Base-by-base conservation (phyloP, 2,329 filamentous ascomycete species). In the Hypoxylon sp. region DNA sequence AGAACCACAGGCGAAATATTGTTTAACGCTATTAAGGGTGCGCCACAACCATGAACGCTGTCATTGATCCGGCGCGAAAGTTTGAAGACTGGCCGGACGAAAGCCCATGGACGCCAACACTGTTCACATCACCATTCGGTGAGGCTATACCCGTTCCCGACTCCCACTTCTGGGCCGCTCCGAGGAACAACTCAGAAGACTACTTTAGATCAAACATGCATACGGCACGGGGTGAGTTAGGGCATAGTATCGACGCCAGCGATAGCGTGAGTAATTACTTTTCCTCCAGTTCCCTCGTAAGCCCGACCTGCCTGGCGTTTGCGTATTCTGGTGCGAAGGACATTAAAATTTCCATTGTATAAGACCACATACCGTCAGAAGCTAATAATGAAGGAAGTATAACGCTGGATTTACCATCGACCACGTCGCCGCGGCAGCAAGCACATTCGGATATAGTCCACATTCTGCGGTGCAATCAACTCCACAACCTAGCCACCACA, bases 41-140 rank as follows among this genome's bases (percentile, higher is more conserved):
- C 21, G 41, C 39, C 23, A 21, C 37, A 53, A 65, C 3, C 16
- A 68, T 69, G 66, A 64, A 63, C 29, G 45, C 48, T 25, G 14
- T 45, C 21, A 25, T 59, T 16, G 43, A 47, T 2, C 16, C 41
- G n/a, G 8, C 51, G 8, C 56, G 46, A 6, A 67, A 43, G 27
- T 52, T 63, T 19, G 63, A 61, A 0, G 43, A 61, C 5, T 69
- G 66, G 63, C 21, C 56, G 12, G 60, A 69, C 1, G 66, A 64
- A 2, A 34, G 29, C 11, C n/a, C 32, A 27, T 66, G 63, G 63
- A 39, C 55, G 8, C 37, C 56, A 19, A 14, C 66, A 39, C 61
- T 69, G 56, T 67, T 66, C 47, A 29, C 59, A n/a, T 56, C 65
- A 6, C 27, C 66, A 6, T 69, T 67, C 8, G 48, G 60, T 32